Base-by-base conservation (phyloP, 805 yeast species). In the Teunomyces kruisii region DNA sequence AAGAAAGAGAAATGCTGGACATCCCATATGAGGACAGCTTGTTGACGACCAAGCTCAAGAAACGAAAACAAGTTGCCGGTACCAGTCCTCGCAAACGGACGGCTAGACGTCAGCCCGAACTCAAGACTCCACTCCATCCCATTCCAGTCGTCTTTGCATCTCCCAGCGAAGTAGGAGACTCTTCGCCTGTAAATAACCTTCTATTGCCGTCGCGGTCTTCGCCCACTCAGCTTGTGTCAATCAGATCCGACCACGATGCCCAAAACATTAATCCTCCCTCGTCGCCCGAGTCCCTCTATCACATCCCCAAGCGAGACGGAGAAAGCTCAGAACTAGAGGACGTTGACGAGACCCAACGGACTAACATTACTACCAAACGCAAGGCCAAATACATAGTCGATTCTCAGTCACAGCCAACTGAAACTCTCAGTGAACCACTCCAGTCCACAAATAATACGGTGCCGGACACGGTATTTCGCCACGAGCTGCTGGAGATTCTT, bases 21-120 rank as follows among this genome's bases (percentile, higher is more conserved):
- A 31, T 32, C 12, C 40, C 41, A n/a, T 56, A 49, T 38, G 65
- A 61, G 3, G 72, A 67, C 28, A 59, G 62, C 39, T 47, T 68
- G 12, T 52, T 64, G 14, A 57, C 60, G 1, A 56, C 53, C 32
- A 59, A 59, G 28, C 38, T 53, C 24, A 56, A 53, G 38, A 38
- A 45, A 32, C 40, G 57, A 26, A 45, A 41, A 26, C 16, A 31
- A 19, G 36, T 10, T 32, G 43, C 36, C 35, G 29, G 17, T 29
- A 32, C 29, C 35, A 37, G 39, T 31, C 46, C 45, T 32, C 9
- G 8, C 31, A 40, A 33, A 13, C 13, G n/a, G 17, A 32, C 39
- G 10, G 13, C 22, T 12, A 31, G 28, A 10, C 40, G 6, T 6
- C 32, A 38, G 28, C 37, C 12, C 16, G 38, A 42, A 10, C 31